Conservation (phyloP, 139 green algal species). For the Chloropicon primus region DNA sequence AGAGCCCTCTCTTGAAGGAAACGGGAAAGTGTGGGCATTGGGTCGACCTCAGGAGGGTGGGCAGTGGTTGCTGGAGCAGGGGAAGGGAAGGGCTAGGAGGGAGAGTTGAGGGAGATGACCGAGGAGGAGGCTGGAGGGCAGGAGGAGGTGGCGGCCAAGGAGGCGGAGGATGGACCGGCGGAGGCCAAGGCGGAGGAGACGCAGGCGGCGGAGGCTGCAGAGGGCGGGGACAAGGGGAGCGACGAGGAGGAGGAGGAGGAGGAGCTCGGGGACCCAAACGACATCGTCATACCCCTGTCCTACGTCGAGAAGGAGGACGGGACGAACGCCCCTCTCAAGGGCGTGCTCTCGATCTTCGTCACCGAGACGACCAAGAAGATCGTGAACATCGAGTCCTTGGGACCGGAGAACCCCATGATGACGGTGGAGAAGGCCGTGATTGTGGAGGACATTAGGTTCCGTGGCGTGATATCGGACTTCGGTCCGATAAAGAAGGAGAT, state of each 20-base stretch:
- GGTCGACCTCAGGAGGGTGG: too few relatives aligned
- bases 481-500: slow-evolving; percentile 44
- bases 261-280: slow-evolving; percentile 5
- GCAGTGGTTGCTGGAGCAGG: too few relatives aligned
- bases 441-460: slow-evolving; percentile 65
- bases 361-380: slow-evolving; percentile 14
- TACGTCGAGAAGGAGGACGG: slow-evolving; percentile 4
- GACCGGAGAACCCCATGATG: slow-evolving; percentile 20
- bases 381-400: slow-evolving; percentile 49
- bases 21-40: too few relatives aligned
- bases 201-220: neutral
- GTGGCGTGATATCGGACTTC: slow-evolving; percentile 68
- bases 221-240: neutral
- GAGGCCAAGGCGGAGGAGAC: neutral
- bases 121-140: too few relatives aligned
- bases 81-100: too few relatives aligned
- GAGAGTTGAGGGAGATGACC: too few relatives aligned
- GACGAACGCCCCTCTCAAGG: slow-evolving; percentile 5
- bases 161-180: neutral
- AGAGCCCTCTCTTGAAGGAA: too few relatives aligned
- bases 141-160: too few relatives aligned
- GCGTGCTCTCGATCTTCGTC: slow-evolving; percentile 7
- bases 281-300: neutral
- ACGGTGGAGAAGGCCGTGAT: slow-evolving; percentile 35
- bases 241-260: slow-evolving; percentile 10